These are phyloP conservation scores for Fonsecaea monophora DNA, from an alignment of 2,329 filamentous ascomycete species.

Conservation along the genomic window DNA sequence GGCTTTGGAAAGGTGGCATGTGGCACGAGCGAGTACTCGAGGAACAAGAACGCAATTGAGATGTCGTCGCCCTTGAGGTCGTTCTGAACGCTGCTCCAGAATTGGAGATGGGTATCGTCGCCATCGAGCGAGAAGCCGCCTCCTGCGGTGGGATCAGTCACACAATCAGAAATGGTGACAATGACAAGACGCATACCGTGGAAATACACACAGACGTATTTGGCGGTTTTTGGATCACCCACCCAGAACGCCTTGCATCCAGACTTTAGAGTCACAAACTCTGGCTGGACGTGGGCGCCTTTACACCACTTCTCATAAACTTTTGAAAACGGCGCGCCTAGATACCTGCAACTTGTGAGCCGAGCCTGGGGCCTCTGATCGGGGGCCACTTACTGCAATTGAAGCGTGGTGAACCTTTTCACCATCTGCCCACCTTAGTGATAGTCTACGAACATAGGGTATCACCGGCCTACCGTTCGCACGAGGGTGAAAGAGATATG, in stretches of 20 bases:
- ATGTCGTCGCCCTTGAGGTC: slow-evolving; percentile 46
- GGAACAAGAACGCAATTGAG: slow-evolving; percentile 58
- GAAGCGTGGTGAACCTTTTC: slow-evolving; percentile 29
- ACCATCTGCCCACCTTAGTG: slow-evolving; percentile 25
- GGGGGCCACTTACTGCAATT: slow-evolving; percentile 29
- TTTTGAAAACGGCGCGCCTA: slow-evolving; percentile 32
- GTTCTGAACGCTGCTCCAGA: slow-evolving; percentile 34
- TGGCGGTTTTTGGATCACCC: slow-evolving; percentile 36
- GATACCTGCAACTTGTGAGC: slow-evolving; percentile 31
- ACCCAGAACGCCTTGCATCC: slow-evolving; percentile 39
- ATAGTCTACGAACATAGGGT: neutral
- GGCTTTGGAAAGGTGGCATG: slow-evolving; percentile 53
- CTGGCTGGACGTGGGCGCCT: slow-evolving; percentile 22
- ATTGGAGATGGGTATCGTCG: slow-evolving; percentile 36
- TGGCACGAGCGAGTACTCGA: slow-evolving; percentile 66
- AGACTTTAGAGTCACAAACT: slow-evolving; percentile 36
- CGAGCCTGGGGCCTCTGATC: neutral
- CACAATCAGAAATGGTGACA: neutral
- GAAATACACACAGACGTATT: slow-evolving; percentile 39
- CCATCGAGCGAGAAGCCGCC: slow-evolving; percentile 39
- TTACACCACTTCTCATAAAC: slow-evolving; percentile 36
- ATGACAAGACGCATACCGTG: slow-evolving; percentile 28
- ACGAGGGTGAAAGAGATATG: slow-evolving; percentile 46
- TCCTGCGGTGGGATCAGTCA: slow-evolving; percentile 23
- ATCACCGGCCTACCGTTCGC: slow-evolving; percentile 37